These are phyloP conservation scores for Cenchrus purpureus DNA, from an alignment of 176 grass and related monocot genomes.

Conservation along the genomic window DNA sequence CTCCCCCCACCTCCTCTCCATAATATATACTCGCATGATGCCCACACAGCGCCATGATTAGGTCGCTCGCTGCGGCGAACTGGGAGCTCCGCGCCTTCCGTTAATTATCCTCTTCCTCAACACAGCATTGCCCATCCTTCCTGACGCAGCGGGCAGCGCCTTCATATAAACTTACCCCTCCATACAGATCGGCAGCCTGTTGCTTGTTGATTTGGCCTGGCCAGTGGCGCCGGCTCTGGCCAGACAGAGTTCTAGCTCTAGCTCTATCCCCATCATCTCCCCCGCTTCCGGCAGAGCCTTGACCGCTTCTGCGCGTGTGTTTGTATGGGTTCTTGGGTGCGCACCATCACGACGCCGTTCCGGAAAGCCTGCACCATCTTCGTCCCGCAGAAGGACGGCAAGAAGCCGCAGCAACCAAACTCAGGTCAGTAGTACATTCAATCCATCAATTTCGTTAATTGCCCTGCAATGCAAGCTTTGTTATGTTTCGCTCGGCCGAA, in stretches of 20 bases:
- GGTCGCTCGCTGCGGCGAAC: not conserved
- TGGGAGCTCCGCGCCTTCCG: not conserved
- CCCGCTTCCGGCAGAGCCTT: not conserved
- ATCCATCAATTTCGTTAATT: not conserved
- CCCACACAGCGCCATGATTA: constrained; percentile 7
- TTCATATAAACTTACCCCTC: not conserved
- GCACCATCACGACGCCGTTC: constrained; percentile 73
- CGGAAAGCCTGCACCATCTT: constrained; percentile 68
- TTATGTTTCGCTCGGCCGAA: too few relatives aligned
- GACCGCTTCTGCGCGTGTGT: constrained; percentile 6
- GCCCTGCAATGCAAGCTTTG: not conserved
- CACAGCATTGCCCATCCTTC: not conserved
- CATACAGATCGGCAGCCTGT: not conserved
- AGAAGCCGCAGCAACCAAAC: constrained; percentile 34
- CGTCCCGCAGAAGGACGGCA: constrained; percentile 45
- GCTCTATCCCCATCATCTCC: not conserved
- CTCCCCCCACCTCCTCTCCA: constrained; percentile 7
- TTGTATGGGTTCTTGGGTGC: constrained; percentile 75
- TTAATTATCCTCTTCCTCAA: not conserved
- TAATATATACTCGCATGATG: constrained; percentile 35
- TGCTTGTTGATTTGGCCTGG: not conserved
- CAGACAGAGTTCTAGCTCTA: not conserved
- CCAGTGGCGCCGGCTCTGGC: not conserved
- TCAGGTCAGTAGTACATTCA: constrained; percentile 5
- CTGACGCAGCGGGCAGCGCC: not conserved